phyloP scores from a whole-genome alignment of 2,329 filamentous ascomycete species.

The Exophiala lecanii-corni region DNA sequence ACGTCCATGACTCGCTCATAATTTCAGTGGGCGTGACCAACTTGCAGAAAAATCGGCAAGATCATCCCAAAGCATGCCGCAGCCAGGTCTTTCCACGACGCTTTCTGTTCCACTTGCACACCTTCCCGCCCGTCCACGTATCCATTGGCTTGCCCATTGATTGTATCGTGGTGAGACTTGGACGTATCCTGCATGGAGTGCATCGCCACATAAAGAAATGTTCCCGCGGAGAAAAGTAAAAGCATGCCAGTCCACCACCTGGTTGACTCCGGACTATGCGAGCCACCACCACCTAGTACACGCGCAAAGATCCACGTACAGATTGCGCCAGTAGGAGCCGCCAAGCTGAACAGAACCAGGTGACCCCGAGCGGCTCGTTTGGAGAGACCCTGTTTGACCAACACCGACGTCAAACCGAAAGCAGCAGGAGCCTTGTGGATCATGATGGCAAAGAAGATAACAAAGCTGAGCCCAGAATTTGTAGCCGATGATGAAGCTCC shows the following conservation, averaged over 20 bases:
- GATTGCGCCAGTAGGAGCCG: slow-evolving; percentile 80
- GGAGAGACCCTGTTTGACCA: slow-evolving; percentile 85
- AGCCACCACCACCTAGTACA: slow-evolving; percentile 53
- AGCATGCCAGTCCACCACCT: slow-evolving; percentile 91
- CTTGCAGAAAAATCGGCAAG: slow-evolving; percentile 43
- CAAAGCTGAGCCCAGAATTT: slow-evolving; percentile 72
- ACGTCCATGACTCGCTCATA: too few relatives aligned
- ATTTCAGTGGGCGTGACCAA: slow-evolving; percentile 44
- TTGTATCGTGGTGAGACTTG: slow-evolving; percentile 34
- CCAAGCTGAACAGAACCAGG: slow-evolving; percentile 83
- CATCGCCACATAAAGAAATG: slow-evolving; percentile 98
- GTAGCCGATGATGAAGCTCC: slow-evolving; percentile 77
- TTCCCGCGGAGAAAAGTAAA: slow-evolving; percentile 90
- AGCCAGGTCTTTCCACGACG: slow-evolving; percentile 42
- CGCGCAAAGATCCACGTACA: slow-evolving; percentile 76
- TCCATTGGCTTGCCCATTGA: slow-evolving; percentile 39
- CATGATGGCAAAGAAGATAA: slow-evolving; percentile 96
- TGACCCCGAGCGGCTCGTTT: slow-evolving; percentile 81
- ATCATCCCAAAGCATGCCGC: slow-evolving; percentile 47
- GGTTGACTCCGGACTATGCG: slow-evolving; percentile 56
- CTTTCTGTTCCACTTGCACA: slow-evolving; percentile 29
- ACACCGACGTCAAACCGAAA: slow-evolving; percentile 84
- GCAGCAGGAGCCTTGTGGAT: slow-evolving; percentile 94
- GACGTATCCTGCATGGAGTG: slow-evolving; percentile 82
- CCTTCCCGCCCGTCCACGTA: slow-evolving; percentile 38